Evolutionary conservation across 2,329 filamentous ascomycete species (phyloP).

Genomic region (Xylariomycetidae sp.): DNA sequence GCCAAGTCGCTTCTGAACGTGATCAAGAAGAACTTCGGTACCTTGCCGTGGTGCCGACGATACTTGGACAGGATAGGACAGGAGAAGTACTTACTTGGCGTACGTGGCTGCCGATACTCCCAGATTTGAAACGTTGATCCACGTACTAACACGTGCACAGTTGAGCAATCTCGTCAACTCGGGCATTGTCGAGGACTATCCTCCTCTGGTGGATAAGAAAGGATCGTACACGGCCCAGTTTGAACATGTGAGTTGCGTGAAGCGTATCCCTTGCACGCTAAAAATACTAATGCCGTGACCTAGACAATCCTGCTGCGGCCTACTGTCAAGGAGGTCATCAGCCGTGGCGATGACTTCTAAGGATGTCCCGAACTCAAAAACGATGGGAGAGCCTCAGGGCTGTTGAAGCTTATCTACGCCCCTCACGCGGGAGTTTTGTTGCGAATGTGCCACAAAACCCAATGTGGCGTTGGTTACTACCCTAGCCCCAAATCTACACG

Average conservation of each 20-base stretch:
- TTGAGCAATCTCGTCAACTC: constrained; percentile 78
- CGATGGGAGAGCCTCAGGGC: too few relatives aligned
- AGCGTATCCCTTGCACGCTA: background rate
- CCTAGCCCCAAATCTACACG: too few relatives aligned
- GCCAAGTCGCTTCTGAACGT: constrained; percentile 80
- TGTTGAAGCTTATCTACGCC: too few relatives aligned
- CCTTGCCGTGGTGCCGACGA: constrained; percentile 81
- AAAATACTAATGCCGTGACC: constrained; percentile 2
- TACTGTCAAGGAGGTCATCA: constrained; percentile 81
- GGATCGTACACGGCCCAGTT: constrained; percentile 92
- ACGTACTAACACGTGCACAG: constrained; percentile 38
- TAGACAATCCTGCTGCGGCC: constrained; percentile 64
- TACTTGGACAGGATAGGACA: constrained; percentile 91
- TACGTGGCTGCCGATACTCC: too few relatives aligned
- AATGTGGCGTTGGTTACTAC: too few relatives aligned
- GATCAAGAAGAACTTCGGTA: constrained; percentile 96
- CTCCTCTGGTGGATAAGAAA: constrained; percentile 84
- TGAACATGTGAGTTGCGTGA: constrained; percentile 70
- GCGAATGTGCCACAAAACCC: too few relatives aligned
- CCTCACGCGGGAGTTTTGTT: too few relatives aligned
- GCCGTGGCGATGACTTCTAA: constrained; percentile 78
- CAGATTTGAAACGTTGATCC: too few relatives aligned
- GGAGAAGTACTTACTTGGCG: constrained; percentile 87
- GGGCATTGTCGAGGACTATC: constrained; percentile 86
- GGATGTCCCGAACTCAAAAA: too few relatives aligned